phyloP scores from a whole-genome alignment of 2,329 filamentous ascomycete genomes.

The Phialophora tarda region DNA sequence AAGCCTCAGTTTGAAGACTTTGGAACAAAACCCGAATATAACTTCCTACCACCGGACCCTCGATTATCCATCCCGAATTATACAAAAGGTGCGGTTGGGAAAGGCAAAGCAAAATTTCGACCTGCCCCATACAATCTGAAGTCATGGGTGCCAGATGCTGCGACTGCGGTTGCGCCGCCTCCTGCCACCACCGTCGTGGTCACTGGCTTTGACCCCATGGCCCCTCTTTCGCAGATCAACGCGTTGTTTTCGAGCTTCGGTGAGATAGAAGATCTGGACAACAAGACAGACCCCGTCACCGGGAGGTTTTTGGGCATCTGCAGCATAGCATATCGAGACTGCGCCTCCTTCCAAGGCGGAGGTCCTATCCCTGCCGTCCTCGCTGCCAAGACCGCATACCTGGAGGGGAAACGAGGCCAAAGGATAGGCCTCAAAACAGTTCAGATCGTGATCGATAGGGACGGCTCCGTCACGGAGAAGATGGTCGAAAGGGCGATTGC shows the following conservation, averaged over 20 bases:
- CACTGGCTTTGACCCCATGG: slow-evolving; percentile 85
- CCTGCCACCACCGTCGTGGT: slow-evolving; percentile 91
- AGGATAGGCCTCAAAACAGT: slow-evolving; percentile 79
- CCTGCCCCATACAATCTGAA: slow-evolving; percentile 77
- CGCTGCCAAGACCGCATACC: slow-evolving; percentile 77
- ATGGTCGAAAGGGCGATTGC: slow-evolving; percentile 77
- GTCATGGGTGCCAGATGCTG: slow-evolving; percentile 79
- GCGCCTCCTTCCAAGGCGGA: slow-evolving; percentile 57
- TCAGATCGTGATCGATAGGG: slow-evolving; percentile 84
- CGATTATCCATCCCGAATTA: slow-evolving; percentile 72
- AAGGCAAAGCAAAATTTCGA: slow-evolving; percentile 73
- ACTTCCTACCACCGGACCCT: slow-evolving; percentile 79
- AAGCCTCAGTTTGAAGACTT: slow-evolving; percentile 61
- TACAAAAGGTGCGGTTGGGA: slow-evolving; percentile 65
- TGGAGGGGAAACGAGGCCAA: slow-evolving; percentile 75
- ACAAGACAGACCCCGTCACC: slow-evolving; percentile 92
- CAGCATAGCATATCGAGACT: slow-evolving; percentile 86
- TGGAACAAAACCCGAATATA: slow-evolving; percentile 70
- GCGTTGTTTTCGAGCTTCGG: slow-evolving; percentile 80
- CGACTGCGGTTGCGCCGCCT: slow-evolving; percentile 78
- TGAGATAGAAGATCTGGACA: slow-evolving; percentile 87
- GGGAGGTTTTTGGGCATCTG: slow-evolving; percentile 94
- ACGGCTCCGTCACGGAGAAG: slow-evolving; percentile 79
- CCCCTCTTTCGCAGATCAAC: slow-evolving; percentile 65
- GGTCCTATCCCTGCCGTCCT: slow-evolving; percentile 71